Evolutionary conservation across 2,329 filamentous ascomycete genomes (phyloP), one percentile per base, ranked within the genome.

Genomic region (Fusarium nurragi): DNA sequence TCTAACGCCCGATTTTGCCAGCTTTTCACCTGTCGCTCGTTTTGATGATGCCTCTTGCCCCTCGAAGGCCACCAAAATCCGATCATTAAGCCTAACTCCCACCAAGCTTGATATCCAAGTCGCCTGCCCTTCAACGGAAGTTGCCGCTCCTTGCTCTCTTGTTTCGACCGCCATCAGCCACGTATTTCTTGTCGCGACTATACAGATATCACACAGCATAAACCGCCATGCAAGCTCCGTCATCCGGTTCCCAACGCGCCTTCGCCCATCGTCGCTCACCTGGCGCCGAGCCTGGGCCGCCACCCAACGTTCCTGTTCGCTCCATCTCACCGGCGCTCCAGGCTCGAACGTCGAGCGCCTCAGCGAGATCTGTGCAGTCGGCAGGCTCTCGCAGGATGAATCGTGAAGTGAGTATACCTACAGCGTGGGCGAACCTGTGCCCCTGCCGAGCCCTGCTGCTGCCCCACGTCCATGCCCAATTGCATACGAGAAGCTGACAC

Each of bases 271-370:
- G 88, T 67, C 85, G 87, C 70, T 89, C 87, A 47, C 87, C 88
- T n/a, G 86, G 82, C 61, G 84, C 81, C 32, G 88, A 90, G 65
- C 82, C 83, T 71, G 85, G 84, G 49, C 85, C 83, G 70, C 83
- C 86, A 47, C 81, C 84, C 54, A 84, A 80, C 75, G 79, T 86
- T 65, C 82, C 84, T 54, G 75, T 79, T 52, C 83, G 86, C 54
- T 80, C 85, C 45, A 88, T 87, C 73, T 90, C 88, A 48, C 88
- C 89, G 30, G 83, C 82, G 68, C 80, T 86, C 65, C 88, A 87
- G 65, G 80, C 86, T 58, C 87, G 90, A 59, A 82, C 84, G 26
- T 91, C 90, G 10, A 88, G 86, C 41, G 84, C 87, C 28, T 93
- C 90, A 43, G 86, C 89, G 56, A 87, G 88, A 73, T 88, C 89